Percentiles rank a stretch among this genome's conserved stretches.
Conservation (phyloP, 495 filamentous ascomycete genomes). For the Platismatia glauca region DNA sequence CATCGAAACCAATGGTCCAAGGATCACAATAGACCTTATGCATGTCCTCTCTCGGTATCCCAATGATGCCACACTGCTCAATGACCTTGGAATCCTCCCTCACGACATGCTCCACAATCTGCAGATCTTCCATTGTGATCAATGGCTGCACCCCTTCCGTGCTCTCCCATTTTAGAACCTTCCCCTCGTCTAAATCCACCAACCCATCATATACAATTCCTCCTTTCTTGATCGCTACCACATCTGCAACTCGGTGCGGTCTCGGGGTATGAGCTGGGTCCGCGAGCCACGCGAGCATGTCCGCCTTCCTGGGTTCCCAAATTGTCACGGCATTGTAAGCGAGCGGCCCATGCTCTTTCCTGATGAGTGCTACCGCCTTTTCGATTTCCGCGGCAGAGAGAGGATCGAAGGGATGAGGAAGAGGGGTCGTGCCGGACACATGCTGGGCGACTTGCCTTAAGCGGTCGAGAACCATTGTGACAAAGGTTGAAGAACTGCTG, state of each 20-base stretch:
- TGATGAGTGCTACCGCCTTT: conserved; percentile 57
- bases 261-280: conserved; percentile 51
- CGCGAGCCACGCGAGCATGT: conserved; percentile 77
- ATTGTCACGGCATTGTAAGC: conserved; percentile 87
- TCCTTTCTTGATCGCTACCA: conserved; percentile 75
- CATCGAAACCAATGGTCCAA: conserved; percentile 95
- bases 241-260: conserved; percentile 68
- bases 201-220: conserved; percentile 79
- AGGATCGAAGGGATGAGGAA: conserved; percentile 78
- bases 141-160: conserved; percentile 78
- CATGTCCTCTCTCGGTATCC: conserved; percentile 83
- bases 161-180: conserved; percentile 66
- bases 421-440: conserved; percentile 45
- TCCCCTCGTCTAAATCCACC: conserved; percentile 63
- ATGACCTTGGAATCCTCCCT: conserved; percentile 82
- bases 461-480: conserved; percentile 56
- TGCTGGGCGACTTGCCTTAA: conserved; percentile 61
- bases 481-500: conserved; percentile 2
- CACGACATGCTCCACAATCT: conserved; percentile 73
- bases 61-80: conserved; percentile 80
- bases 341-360: conserved; percentile 59
- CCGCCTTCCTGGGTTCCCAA: conserved; percentile 76
- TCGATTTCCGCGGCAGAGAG: conserved; percentile 72
- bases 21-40: conserved; percentile 87
- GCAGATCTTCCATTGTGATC: conserved; percentile 92